These are phyloP conservation scores for Talaromyces sp. DNA, from an alignment of 2,329 filamentous ascomycete species.

Conservation along the genomic window DNA sequence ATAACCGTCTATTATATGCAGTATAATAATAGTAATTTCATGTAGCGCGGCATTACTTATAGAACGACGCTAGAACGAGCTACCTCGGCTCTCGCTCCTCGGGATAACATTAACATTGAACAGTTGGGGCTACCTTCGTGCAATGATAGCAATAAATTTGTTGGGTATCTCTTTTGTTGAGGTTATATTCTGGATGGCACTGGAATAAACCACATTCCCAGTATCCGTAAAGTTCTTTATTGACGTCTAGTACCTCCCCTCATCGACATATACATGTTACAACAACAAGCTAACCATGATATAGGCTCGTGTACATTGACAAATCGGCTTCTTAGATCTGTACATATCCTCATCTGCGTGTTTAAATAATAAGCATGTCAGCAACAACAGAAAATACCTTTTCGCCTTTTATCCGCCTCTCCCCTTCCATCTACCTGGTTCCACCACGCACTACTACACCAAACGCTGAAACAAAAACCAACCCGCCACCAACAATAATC, in stretches of 20 bases:
- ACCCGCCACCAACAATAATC: conserved; percentile 33
- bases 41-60: too few species aligned
- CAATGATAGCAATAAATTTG: not conserved
- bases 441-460: conserved; percentile 22
- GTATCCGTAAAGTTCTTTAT: too few species aligned
- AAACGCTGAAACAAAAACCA: conserved; percentile 3
- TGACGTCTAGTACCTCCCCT: not conserved
- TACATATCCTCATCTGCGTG: not conserved
- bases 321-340: not conserved
- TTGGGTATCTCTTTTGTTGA: not conserved
- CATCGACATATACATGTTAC: not conserved
- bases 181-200: not conserved
- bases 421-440: conserved; percentile 35
- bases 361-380: not conserved
- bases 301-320: not conserved
- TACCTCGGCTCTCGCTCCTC: not conserved
- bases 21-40: not conserved
- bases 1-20: not conserved
- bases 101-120: not conserved
- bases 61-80: too few species aligned
- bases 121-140: too few species aligned
- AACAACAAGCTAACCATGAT: not conserved
- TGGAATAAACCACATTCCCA: not conserved
- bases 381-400: conserved; percentile 2
- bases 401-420: conserved; percentile 22